These are phyloP conservation scores for Scedosporium dehoogii DNA, from an alignment of 2,329 filamentous ascomycete genomes.

Conservation along the genomic window DNA sequence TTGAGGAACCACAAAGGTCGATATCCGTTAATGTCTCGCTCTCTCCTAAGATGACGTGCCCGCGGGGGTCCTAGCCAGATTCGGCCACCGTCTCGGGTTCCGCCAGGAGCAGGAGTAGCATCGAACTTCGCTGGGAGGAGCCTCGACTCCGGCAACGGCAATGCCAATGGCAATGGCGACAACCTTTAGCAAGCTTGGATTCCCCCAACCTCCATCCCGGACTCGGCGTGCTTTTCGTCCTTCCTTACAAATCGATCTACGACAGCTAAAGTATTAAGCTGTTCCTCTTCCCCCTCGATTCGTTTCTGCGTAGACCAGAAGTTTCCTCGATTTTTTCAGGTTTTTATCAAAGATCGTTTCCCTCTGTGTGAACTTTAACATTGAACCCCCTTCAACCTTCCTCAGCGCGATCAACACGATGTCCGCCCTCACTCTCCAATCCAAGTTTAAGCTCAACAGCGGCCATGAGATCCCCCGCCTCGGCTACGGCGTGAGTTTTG, in stretches of 20 bases:
- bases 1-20: background rate
- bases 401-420: constrained; percentile 22
- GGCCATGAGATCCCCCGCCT: constrained; percentile 42
- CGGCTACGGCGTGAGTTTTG: constrained; percentile 40
- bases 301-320: background rate
- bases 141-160: background rate
- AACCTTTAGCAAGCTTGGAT: background rate
- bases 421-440: constrained; percentile 35
- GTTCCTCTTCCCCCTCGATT: background rate
- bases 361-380: background rate
- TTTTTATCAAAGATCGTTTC: background rate
- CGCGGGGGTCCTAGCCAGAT: background rate
- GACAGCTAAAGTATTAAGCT: background rate
- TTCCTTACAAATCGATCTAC: background rate
- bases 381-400: too few species aligned
- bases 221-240: background rate
- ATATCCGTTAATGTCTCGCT: background rate
- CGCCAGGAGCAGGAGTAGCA: background rate
- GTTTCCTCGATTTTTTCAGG: background rate
- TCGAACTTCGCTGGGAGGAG: background rate
- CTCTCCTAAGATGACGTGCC: background rate
- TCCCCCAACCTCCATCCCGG: background rate
- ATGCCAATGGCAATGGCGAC: background rate
- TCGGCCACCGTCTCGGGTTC: background rate
- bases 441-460: constrained; percentile 42